Conservation (phyloP, 257 asterid species). For the Solanum virginianum region DNA sequence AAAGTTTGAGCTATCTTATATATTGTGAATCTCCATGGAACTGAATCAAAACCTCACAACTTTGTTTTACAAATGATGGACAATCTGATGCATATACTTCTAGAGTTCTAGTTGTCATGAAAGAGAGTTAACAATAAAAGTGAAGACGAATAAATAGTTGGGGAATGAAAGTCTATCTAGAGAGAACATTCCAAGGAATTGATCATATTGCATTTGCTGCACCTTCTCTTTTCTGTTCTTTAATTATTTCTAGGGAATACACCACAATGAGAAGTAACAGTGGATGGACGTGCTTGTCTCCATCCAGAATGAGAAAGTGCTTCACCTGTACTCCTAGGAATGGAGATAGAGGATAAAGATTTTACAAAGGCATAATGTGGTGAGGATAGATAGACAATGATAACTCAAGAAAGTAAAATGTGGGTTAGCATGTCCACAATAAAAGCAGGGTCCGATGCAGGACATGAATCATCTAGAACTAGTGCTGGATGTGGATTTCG, state of each 20-base stretch:
- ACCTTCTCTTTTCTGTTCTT: neutral
- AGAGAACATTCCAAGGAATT: neutral
- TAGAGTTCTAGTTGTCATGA: neutral
- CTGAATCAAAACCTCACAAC: neutral
- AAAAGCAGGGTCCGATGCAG: too few species aligned
- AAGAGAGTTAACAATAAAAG: neutral
- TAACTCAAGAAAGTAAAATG: too few species aligned
- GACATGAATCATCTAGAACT: too few species aligned
- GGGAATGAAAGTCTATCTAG: neutral
- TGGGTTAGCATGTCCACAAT: too few species aligned
- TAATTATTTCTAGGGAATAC: neutral
- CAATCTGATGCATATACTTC: neutral
- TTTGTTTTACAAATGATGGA: neutral
- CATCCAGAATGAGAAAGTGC: too few species aligned
- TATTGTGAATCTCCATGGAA: neutral
- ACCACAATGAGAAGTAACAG: neutral
- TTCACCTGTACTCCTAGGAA: too few species aligned
- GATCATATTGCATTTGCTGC: neutral
- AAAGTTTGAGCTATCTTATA: neutral
- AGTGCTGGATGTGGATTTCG: too few species aligned
- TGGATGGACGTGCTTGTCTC: too few species aligned
- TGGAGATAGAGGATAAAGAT: too few species aligned
- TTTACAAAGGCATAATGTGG: too few species aligned
- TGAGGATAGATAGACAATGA: too few species aligned
- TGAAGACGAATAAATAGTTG: neutral